Percentiles rank a stretch among this genome's conserved stretches.
Evolutionary conservation across 2,329 filamentous ascomycete species (phyloP).

Genomic region (Ascochyta lentis): DNA sequence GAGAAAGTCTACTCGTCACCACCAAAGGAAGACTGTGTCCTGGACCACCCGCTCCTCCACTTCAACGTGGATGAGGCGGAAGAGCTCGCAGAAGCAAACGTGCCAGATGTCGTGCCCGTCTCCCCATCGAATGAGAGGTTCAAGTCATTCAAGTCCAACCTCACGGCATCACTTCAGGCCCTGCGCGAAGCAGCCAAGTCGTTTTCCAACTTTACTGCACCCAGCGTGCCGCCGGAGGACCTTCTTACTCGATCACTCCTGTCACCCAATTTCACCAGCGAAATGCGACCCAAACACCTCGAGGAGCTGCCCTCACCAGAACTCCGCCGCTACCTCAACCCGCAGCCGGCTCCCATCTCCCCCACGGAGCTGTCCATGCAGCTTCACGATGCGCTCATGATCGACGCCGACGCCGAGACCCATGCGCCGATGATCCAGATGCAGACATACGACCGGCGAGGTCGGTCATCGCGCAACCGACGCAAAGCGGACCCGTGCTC

Average conservation of each 20-base stretch:
- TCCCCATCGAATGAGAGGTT: conserved; percentile 43
- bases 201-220: conserved; percentile 64
- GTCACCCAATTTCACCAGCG: conserved; percentile 64
- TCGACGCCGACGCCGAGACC: conserved; percentile 44
- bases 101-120: conserved; percentile 31
- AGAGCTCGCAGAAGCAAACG: conserved; percentile 40
- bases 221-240: conserved; percentile 62
- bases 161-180: conserved; percentile 67
- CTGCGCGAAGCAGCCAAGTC: conserved; percentile 67
- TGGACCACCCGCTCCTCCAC: conserved; percentile 64
- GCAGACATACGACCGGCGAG: conserved; percentile 63
- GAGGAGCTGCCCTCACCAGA: conserved; percentile 62
- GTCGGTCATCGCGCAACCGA: conserved; percentile 37
- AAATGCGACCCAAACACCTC: conserved; percentile 64
- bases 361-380: conserved; percentile 49
- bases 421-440: conserved; percentile 66
- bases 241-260: conserved; percentile 67
- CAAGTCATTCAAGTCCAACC: conserved; percentile 66
- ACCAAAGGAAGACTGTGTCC: conserved; percentile 59
- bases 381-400: conserved; percentile 47
- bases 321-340: conserved; percentile 67
- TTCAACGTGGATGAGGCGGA: conserved; percentile 44
- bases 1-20: conserved; percentile 57
- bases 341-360: conserved; percentile 52
- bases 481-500: conserved; percentile 48